phyloP scores from a whole-genome alignment of 306 rosid genomes.

The Cicer pinnatifidum region DNA sequence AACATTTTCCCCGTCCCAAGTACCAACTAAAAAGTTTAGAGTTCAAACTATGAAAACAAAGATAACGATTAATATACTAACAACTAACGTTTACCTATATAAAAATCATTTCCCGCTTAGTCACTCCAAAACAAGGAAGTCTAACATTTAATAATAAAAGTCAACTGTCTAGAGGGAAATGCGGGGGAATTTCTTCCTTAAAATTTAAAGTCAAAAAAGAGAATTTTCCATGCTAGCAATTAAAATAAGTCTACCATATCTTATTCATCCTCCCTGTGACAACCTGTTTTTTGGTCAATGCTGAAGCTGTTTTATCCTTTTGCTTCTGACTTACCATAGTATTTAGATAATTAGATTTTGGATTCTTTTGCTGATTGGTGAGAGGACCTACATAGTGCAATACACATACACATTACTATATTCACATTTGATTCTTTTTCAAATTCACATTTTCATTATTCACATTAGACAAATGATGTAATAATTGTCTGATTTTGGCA shows the following conservation, averaged over 20 bases:
- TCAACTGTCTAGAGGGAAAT: constrained; percentile 29
- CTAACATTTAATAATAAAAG: constrained; percentile 35
- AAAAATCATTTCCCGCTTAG: neutral
- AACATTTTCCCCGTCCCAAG: neutral
- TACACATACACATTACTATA: neutral
- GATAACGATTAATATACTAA: too few relatives aligned
- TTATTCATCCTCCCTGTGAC: constrained; percentile 34
- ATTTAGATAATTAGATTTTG: neutral
- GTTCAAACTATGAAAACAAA: too few relatives aligned
- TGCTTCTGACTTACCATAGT: neutral
- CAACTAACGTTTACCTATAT: neutral
- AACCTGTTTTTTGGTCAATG: constrained; percentile 41
- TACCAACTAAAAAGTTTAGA: too few relatives aligned
- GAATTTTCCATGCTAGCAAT: constrained; percentile 22
- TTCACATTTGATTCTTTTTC: neutral
- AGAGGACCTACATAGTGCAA: neutral
- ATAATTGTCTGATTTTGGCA: neutral
- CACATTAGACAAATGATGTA: neutral
- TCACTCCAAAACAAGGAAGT: neutral
- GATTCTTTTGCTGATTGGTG: too few relatives aligned
- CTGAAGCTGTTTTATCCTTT: constrained; percentile 37
- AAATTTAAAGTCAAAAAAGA: constrained; percentile 34
- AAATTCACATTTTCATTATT: constrained; percentile 1
- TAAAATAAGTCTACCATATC: constrained; percentile 43
- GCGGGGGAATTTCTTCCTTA: constrained; percentile 19